Percentiles rank a stretch among this genome's conserved stretches.
Conservation (phyloP, 2,329 filamentous ascomycete species). For the Paraphaeosphaeria sporulosa region DNA sequence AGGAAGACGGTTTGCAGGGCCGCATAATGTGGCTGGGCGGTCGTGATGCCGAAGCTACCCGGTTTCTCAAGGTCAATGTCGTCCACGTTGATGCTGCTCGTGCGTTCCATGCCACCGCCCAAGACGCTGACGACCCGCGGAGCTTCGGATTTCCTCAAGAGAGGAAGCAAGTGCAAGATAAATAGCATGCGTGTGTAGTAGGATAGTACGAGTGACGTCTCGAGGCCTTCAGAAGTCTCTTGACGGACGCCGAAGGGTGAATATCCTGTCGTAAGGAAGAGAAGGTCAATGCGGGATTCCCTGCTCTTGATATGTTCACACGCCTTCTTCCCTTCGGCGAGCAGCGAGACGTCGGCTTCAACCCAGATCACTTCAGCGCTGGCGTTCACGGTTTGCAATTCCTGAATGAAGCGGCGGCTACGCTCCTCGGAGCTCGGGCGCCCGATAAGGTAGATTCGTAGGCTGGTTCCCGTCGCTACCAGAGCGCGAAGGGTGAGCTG, state of each 20-base stretch:
- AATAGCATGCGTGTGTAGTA: constrained; percentile 58
- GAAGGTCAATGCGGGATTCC: constrained; percentile 52
- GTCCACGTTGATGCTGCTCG: constrained; percentile 36
- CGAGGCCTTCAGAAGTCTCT: constrained; percentile 51
- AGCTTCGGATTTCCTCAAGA: constrained; percentile 34
- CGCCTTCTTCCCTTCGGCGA: constrained; percentile 52
- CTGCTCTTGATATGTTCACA: constrained; percentile 50
- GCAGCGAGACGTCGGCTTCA: constrained; percentile 55
- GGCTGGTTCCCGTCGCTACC: constrained; percentile 42
- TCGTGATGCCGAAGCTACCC: constrained; percentile 37
- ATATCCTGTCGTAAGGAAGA: constrained; percentile 57
- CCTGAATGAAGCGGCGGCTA: constrained; percentile 45
- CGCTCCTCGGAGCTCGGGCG: constrained; percentile 48
- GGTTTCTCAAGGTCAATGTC: constrained; percentile 48
- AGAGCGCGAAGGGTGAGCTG: constrained; percentile 51
- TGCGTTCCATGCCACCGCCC: constrained; percentile 43
- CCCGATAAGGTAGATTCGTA: constrained; percentile 56
- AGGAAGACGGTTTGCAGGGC: constrained; percentile 43
- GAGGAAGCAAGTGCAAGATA: constrained; percentile 51
- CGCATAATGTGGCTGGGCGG: constrained; percentile 43
- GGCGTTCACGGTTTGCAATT: constrained; percentile 48
- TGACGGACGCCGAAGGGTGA: constrained; percentile 48
- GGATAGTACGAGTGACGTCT: constrained; percentile 50
- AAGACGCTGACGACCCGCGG: constrained; percentile 46
- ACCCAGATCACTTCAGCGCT: constrained; percentile 54